phyloP scores from a whole-genome alignment of 768 basidiomycete genomes.

The Hortiboletus campestris region DNA sequence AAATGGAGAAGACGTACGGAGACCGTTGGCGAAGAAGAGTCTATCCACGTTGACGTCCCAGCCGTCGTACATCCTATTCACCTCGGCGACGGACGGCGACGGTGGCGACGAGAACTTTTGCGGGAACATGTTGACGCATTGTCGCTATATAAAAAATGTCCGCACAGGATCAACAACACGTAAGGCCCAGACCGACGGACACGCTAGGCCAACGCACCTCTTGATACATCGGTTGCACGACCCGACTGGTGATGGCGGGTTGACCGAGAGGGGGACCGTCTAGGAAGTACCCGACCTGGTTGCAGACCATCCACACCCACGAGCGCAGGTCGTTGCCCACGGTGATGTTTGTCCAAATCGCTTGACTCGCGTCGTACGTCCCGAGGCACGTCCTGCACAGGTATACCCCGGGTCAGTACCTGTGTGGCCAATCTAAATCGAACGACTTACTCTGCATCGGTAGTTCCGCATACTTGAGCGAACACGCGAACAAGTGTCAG shows the following conservation, averaged over 20 bases:
- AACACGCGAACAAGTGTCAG: neutral
- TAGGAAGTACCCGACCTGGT: conserved; percentile 58
- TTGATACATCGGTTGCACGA: conserved; percentile 29
- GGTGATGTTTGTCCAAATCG: conserved; percentile 52
- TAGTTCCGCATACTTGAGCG: conserved; percentile 49
- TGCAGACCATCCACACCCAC: conserved; percentile 76
- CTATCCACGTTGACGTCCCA: conserved; percentile 59
- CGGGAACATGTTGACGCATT: conserved; percentile 69
- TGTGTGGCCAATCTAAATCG: neutral
- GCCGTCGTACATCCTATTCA: conserved; percentile 53
- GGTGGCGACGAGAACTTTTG: conserved; percentile 51
- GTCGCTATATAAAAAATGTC: conserved; percentile 42
- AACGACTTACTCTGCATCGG: conserved; percentile 45
- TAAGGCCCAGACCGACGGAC: neutral
- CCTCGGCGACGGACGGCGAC: conserved; percentile 39
- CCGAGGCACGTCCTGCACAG: conserved; percentile 37
- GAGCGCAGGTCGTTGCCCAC: conserved; percentile 58
- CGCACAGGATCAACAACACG: neutral
- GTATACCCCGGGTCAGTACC: too few species aligned
- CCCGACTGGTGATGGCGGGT: conserved; percentile 35
- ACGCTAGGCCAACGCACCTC: conserved; percentile 20
- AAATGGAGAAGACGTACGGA: conserved; percentile 42
- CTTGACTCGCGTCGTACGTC: conserved; percentile 36
- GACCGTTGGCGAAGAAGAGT: conserved; percentile 70
- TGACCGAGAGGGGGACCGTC: conserved; percentile 37